Conservation (phyloP, 345 rosid species). For the Melastoma malabathricum region DNA sequence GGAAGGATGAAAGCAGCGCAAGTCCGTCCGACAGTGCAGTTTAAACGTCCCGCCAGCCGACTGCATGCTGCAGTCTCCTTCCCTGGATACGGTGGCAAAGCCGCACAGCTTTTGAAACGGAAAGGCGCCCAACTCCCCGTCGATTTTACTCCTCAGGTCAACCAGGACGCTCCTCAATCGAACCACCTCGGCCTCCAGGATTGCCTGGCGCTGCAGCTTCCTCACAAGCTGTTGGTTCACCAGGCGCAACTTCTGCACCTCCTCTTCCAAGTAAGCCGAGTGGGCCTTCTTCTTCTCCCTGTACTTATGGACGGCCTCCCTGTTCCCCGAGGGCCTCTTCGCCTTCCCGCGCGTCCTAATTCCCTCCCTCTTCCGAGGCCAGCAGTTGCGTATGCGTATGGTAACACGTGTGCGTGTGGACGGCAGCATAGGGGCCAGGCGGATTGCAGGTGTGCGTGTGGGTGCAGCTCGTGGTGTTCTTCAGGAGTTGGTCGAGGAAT, state of each 20-base stretch:
- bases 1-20: slow-evolving; percentile 24
- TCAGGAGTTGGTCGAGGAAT: slow-evolving; percentile 24
- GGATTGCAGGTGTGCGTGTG: slow-evolving; percentile 78
- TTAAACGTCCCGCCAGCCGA: slow-evolving; percentile 7
- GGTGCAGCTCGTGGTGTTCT: slow-evolving; percentile 38
- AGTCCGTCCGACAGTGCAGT: slow-evolving; percentile 11
- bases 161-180: slow-evolving; percentile 36
- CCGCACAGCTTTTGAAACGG: slow-evolving; percentile 30
- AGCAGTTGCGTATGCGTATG: slow-evolving; percentile 49
- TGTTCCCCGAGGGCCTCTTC: slow-evolving; percentile 43
- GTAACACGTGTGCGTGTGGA: slow-evolving; percentile 58
- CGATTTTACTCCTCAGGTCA: slow-evolving; percentile 42
- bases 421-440: slow-evolving; percentile 44
- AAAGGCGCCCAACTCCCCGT: slow-evolving; percentile 32
- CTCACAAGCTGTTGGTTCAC: slow-evolving; percentile 34
- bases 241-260: slow-evolving; percentile 37
- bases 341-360: slow-evolving; percentile 10
- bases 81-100: slow-evolving; percentile 12
- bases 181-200: slow-evolving; percentile 39
- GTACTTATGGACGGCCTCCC: slow-evolving; percentile 71
- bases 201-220: slow-evolving; percentile 39
- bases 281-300: slow-evolving; percentile 79
- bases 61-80: slow-evolving; percentile 23
- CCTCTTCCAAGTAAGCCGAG: slow-evolving; percentile 57
- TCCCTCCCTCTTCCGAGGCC: slow-evolving; percentile 31